Percentiles rank a stretch among this genome's conserved stretches.
Evolutionary conservation across 306 rosid genomes (phyloP).

Genomic region (Myrica gale): DNA sequence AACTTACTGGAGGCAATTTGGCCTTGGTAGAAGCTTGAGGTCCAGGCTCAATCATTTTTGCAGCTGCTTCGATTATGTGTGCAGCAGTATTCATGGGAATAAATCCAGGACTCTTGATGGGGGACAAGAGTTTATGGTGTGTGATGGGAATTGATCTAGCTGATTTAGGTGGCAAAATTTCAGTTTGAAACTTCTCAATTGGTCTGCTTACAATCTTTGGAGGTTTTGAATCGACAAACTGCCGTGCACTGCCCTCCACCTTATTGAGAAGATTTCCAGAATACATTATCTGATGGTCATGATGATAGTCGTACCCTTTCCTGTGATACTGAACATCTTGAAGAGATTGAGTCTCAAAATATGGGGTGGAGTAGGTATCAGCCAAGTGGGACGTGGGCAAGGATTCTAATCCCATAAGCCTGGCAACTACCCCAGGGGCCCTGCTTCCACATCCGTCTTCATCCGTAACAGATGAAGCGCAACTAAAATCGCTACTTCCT

Average conservation of each 20-base stretch:
- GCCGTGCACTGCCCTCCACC: constrained; percentile 46
- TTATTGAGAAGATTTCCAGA: constrained; percentile 56
- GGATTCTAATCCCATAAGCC: constrained; percentile 93
- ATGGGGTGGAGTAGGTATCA: constrained; percentile 62
- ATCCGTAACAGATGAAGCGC: constrained; percentile 88
- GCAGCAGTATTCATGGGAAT: constrained; percentile 73
- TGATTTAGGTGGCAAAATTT: constrained; percentile 90
- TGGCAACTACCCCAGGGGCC: constrained; percentile 81
- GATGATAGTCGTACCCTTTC: constrained; percentile 45
- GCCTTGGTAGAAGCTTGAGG: constrained; percentile 50
- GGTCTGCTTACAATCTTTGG: constrained; percentile 58
- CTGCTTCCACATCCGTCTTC: constrained; percentile 68
- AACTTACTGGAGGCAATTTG: constrained; percentile 47
- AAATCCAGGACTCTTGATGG: constrained; percentile 78
- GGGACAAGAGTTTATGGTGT: constrained; percentile 90
- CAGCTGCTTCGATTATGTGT: constrained; percentile 96
- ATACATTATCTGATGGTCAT: constrained; percentile 49
- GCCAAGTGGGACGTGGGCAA: constrained; percentile 63
- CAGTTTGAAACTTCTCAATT: constrained; percentile 88
- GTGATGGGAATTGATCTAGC: constrained; percentile 87
- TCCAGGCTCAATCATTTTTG: constrained; percentile 79
- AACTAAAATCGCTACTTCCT: constrained; percentile 69
- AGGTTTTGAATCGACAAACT: constrained; percentile 49
- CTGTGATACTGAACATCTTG: constrained; percentile 50
- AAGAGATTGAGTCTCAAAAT: constrained; percentile 69